A percentile compares a stretch with the other conserved stretches of the same genome.
These are phyloP conservation scores for Thielaviopsis cerberus DNA, from an alignment of 2,329 filamentous ascomycete genomes.

Conservation along the genomic window DNA sequence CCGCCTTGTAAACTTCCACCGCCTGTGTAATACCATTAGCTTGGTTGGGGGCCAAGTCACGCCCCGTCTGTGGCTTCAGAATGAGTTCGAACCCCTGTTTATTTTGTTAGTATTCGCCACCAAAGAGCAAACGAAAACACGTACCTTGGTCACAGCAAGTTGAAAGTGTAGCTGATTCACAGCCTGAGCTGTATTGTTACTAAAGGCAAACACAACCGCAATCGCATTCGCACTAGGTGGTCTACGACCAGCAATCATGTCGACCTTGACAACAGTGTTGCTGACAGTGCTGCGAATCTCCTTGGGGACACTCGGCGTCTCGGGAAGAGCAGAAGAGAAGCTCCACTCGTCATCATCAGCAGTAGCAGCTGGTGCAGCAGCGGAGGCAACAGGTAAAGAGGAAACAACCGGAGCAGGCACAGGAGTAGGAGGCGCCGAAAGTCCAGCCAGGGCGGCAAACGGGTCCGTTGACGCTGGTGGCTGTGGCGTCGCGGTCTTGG, in stretches of 20 bases:
- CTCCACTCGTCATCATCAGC: slow-evolving; percentile 81
- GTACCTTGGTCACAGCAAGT: slow-evolving; percentile 80
- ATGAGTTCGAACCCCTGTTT: slow-evolving; percentile 58
- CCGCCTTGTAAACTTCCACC: slow-evolving; percentile 56
- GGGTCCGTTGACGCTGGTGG: slow-evolving; percentile 25
- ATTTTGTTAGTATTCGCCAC: slow-evolving; percentile 11
- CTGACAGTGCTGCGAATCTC: slow-evolving; percentile 49
- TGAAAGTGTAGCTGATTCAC: slow-evolving; percentile 76
- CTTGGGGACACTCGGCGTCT: slow-evolving; percentile 32
- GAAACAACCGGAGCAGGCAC: slow-evolving; percentile 14
- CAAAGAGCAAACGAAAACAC: slow-evolving; percentile 9
- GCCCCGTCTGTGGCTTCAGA: slow-evolving; percentile 69
- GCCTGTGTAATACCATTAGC: slow-evolving; percentile 61
- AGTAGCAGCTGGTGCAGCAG: slow-evolving; percentile 17
- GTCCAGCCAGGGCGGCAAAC: slow-evolving; percentile 29
- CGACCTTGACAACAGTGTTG: slow-evolving; percentile 51
- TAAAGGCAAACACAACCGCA: slow-evolving; percentile 59
- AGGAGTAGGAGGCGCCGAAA: slow-evolving; percentile 14
- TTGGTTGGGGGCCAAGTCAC: slow-evolving; percentile 54
- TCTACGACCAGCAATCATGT: slow-evolving; percentile 50
- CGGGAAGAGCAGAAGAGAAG: slow-evolving; percentile 72
- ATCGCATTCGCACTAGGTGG: slow-evolving; percentile 37
- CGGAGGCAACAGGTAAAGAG: slow-evolving; percentile 16
- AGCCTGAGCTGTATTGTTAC: slow-evolving; percentile 54
- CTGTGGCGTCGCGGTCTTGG: slow-evolving; percentile 10